A percentile compares a stretch with the other conserved stretches of the same genome.
Conservation (phyloP, 2,329 filamentous ascomycete species). For the Penicillium occitanis region DNA sequence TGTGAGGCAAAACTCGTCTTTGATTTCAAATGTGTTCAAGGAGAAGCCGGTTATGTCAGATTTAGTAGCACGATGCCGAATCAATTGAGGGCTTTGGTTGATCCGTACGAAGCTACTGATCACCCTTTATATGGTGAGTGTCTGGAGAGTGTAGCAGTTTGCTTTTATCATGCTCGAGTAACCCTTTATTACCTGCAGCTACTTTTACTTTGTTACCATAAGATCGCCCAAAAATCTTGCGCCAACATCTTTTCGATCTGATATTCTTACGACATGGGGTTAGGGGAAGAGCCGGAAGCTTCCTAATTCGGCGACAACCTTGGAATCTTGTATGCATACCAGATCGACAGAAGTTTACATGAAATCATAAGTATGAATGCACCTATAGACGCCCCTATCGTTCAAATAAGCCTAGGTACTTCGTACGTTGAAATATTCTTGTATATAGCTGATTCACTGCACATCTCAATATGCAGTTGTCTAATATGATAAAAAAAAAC, state of each 20-base stretch:
- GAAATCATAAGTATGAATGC: neutral
- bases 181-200: conserved; percentile 3
- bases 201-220: conserved; percentile 12
- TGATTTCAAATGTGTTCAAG: conserved; percentile 17
- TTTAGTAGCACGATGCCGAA: conserved; percentile 19
- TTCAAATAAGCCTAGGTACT: neutral
- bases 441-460: neutral
- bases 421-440: neutral
- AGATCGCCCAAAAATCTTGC: neutral
- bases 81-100: conserved; percentile 14
- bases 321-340: neutral
- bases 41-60: conserved; percentile 17
- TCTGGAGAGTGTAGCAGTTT: neutral
- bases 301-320: neutral
- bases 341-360: neutral
- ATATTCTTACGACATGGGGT: neutral
- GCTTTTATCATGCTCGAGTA: neutral
- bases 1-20: conserved; percentile 13
- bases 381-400: neutral
- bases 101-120: conserved; percentile 19
- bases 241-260: neutral
- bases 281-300: neutral
- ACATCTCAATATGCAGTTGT: neutral
- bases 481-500: neutral
- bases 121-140: conserved; percentile 20